Evolutionary conservation across 164 flowering plant genomes (phyloP).

Genomic region (Cinnamomum chago): DNA sequence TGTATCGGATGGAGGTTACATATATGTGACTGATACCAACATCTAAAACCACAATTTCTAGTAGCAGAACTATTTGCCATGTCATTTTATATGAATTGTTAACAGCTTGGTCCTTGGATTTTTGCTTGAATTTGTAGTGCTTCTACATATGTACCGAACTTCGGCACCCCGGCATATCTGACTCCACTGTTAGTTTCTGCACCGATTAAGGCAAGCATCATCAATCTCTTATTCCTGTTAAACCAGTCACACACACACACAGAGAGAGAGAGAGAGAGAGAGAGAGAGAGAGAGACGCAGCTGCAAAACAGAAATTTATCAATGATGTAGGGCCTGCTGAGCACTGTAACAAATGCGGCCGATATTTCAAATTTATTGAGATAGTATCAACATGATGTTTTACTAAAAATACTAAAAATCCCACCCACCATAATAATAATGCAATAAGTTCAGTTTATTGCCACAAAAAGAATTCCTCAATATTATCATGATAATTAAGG

Average conservation of each 20-base stretch:
- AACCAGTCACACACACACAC: too few relatives aligned
- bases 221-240: background rate
- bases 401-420: too few relatives aligned
- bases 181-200: slow-evolving; percentile 10
- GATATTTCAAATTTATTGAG: too few relatives aligned
- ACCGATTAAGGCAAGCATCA: slow-evolving; percentile 5
- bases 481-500: slow-evolving; percentile 35
- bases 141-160: slow-evolving; percentile 5
- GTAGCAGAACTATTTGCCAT: background rate
- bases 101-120: background rate
- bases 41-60: too few relatives aligned
- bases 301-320: too few relatives aligned
- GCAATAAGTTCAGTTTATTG: slow-evolving; percentile 14
- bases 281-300: slow-evolving; percentile 3
- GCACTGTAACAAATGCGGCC: too few relatives aligned
- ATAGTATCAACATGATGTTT: too few relatives aligned
- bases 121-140: slow-evolving; percentile 2
- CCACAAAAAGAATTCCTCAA: slow-evolving; percentile 50
- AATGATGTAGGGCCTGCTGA: too few relatives aligned
- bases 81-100: background rate
- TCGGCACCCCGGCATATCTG: background rate
- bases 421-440: too few relatives aligned
- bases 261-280: slow-evolving; percentile 16
- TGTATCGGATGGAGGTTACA: too few relatives aligned
- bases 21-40: too few relatives aligned